These are phyloP conservation scores for Trichoderma gracile DNA, from an alignment of 2,329 filamentous ascomycete species.

Conservation along the genomic window DNA sequence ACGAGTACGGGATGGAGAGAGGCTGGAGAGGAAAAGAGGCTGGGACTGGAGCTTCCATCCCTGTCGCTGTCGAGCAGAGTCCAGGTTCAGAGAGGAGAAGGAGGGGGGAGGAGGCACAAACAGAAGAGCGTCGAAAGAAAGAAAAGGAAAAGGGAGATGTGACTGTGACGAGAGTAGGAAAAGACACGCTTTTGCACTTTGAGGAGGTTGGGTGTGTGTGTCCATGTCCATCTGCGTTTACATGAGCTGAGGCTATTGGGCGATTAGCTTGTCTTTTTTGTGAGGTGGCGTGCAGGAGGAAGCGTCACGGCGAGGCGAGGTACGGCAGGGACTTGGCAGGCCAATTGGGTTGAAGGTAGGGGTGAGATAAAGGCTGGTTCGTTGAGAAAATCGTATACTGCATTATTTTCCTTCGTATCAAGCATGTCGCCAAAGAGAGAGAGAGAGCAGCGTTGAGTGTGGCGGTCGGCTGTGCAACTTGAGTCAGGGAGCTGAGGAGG, in stretches of 20 bases:
- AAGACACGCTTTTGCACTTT: neutral
- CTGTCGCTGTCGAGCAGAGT: neutral
- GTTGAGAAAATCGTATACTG: neutral
- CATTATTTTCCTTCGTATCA: neutral
- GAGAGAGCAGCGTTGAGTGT: neutral
- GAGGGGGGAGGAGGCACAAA: neutral
- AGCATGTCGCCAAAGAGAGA: neutral
- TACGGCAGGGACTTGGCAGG: neutral
- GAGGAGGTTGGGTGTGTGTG: neutral
- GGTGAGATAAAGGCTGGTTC: neutral
- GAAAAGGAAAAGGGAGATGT: neutral
- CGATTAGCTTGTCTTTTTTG: too few relatives aligned
- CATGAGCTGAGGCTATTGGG: neutral
- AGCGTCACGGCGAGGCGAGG: neutral
- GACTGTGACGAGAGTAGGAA: conserved; percentile 11
- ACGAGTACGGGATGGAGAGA: neutral
- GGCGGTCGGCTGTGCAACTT: neutral
- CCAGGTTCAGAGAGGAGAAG: neutral
- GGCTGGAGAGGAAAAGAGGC: neutral
- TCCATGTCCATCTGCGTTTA: neutral
- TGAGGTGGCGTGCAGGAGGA: conserved; percentile 16
- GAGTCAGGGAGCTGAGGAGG: neutral
- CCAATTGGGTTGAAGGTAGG: neutral
- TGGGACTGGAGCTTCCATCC: neutral
- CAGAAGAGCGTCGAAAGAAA: neutral